phyloP scores from a whole-genome alignment of 352 stramenopile genomes.

The Phytophthora boehmeriae region DNA sequence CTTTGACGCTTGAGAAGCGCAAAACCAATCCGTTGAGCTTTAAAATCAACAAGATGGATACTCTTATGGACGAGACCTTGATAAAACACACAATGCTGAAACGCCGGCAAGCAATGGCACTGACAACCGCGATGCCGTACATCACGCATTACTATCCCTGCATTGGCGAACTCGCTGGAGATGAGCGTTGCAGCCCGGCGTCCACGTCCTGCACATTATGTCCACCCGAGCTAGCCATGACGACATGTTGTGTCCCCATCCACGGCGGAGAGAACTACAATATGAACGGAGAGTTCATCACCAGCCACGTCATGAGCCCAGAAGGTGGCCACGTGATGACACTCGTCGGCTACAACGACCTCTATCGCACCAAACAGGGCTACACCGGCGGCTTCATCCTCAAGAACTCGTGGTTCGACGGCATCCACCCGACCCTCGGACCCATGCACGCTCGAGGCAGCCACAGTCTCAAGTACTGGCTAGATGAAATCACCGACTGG shows the following conservation, averaged over 20 bases:
- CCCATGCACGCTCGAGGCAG: constrained; percentile 65
- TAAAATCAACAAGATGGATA: constrained; percentile 56
- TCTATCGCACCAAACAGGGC: constrained; percentile 63
- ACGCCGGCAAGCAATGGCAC: constrained; percentile 48
- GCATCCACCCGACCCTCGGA: constrained; percentile 60
- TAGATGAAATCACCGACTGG: constrained; percentile 75
- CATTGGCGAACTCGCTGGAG: constrained; percentile 47
- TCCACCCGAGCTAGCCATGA: constrained; percentile 48
- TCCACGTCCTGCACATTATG: constrained; percentile 60
- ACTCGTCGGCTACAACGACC: constrained; percentile 70
- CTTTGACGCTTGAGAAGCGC: constrained; percentile 41
- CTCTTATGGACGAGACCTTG: constrained; percentile 37
- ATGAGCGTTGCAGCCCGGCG: constrained; percentile 60
- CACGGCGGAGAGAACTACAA: constrained; percentile 55
- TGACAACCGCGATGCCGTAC: constrained; percentile 63
- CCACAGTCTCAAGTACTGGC: constrained; percentile 74
- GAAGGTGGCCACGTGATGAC: constrained; percentile 76
- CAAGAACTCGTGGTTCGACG: constrained; percentile 82
- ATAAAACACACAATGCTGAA: constrained; percentile 54
- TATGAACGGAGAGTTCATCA: constrained; percentile 75
- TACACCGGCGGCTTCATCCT: constrained; percentile 73
- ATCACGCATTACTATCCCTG: constrained; percentile 72
- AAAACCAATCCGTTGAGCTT: constrained; percentile 53
- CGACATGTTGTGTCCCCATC: constrained; percentile 64
- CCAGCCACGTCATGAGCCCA: constrained; percentile 49